These are phyloP conservation scores for Eucalyptus polyanthemos DNA, from an alignment of 345 rosid species.

Conservation along the genomic window DNA sequence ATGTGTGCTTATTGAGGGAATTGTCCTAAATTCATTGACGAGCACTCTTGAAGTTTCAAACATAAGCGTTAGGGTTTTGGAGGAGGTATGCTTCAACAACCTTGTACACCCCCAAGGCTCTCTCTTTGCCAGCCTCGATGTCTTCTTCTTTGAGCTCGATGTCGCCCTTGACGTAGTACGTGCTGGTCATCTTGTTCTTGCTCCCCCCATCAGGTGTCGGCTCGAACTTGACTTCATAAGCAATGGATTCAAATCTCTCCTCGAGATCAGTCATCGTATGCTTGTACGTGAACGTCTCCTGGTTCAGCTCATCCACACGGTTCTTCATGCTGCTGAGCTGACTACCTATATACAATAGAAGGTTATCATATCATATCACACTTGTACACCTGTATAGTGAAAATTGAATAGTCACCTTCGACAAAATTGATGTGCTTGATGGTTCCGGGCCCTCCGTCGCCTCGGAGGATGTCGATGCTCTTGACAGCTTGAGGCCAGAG, in stretches of 20 bases:
- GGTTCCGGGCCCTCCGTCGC: conserved; percentile 29
- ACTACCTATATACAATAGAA: not conserved
- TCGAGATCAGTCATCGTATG: conserved; percentile 23
- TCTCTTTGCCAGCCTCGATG: conserved; percentile 11
- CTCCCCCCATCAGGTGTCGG: conserved; percentile 13
- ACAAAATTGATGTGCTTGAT: conserved; percentile 17
- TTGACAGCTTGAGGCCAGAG: conserved; percentile 12
- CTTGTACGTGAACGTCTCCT: conserved; percentile 1
- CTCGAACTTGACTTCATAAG: conserved; percentile 9
- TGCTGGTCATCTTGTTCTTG: conserved; percentile 15
- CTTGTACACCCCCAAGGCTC: conserved; percentile 16
- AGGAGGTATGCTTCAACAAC: conserved; percentile 14
- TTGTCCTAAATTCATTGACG: not conserved
- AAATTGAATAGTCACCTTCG: not conserved
- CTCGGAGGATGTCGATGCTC: conserved; percentile 10
- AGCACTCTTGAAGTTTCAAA: not conserved
- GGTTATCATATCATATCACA: not conserved
- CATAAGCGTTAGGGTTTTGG: conserved; percentile 14
- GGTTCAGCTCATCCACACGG: conserved; percentile 9
- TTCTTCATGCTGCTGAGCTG: conserved; percentile 4
- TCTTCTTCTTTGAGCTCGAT: conserved; percentile 9
- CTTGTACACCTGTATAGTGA: not conserved
- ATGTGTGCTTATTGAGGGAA: not conserved
- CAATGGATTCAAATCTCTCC: conserved; percentile 7
- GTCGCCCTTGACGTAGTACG: conserved; percentile 11